These are phyloP conservation scores for Colletotrichum sp. DNA, from an alignment of 2,329 filamentous ascomycete genomes.

Conservation along the genomic window DNA sequence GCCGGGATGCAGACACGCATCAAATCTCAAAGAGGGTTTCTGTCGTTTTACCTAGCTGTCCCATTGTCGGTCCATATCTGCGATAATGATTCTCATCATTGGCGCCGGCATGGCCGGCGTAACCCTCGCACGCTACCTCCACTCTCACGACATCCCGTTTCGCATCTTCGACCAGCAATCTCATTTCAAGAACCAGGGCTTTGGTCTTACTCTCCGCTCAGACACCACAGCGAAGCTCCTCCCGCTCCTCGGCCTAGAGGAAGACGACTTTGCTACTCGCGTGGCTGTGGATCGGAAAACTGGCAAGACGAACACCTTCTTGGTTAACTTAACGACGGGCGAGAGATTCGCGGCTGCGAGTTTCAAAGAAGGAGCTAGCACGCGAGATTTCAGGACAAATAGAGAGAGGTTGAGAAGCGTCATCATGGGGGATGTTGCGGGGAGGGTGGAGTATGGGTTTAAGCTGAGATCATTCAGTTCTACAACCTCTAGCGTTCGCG, in stretches of 20 bases:
- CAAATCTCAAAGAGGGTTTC: no score
- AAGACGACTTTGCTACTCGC: neutral
- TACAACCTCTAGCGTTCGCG: fast-evolving
- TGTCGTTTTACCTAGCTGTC: no score
- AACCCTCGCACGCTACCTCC: neutral
- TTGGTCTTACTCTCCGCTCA: neutral
- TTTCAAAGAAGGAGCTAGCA: neutral
- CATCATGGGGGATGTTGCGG: neutral
- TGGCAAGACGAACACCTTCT: neutral
- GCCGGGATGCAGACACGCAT: no score
- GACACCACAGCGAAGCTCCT: neutral
- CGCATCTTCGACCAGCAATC: neutral
- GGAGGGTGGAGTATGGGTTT: neutral
- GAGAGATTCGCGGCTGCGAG: neutral
- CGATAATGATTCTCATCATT: neutral
- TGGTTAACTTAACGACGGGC: neutral
- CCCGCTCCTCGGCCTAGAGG: neutral
- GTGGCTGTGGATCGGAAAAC: neutral
- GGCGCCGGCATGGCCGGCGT: neutral
- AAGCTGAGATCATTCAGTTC: neutral
- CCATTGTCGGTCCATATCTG: neutral
- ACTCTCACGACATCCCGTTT: neutral
- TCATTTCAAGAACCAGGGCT: fast-evolving
- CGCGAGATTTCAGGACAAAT: neutral
- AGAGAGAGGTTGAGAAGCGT: neutral